Conservation (phyloP, 2,329 filamentous ascomycete species). For the Verticillium klebahnii region DNA sequence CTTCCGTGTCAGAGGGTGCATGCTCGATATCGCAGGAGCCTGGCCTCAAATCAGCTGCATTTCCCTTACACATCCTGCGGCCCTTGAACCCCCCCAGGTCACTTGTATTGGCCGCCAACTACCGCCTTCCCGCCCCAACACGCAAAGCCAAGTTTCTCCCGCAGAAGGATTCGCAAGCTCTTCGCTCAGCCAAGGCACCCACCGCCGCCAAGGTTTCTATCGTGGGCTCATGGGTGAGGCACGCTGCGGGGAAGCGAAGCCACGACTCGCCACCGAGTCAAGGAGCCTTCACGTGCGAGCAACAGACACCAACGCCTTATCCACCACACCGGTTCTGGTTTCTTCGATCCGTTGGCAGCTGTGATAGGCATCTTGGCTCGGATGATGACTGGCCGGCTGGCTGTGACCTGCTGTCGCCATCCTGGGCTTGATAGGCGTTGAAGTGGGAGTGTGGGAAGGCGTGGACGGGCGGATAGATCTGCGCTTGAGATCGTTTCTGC, state of each 20-base stretch:
- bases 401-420: too few relatives aligned
- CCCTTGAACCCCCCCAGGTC: neutral
- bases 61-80: neutral
- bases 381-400: too few relatives aligned
- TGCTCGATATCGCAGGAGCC: neutral
- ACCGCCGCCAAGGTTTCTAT: neutral
- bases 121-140: neutral
- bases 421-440: too few relatives aligned
- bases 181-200: neutral
- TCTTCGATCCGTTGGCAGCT: too few relatives aligned
- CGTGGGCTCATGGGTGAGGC: neutral
- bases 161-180: neutral
- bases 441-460: too few relatives aligned
- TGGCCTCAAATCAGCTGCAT: neutral
- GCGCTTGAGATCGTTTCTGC: too few relatives aligned
- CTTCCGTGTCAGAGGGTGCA: neutral
- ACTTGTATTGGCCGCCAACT: neutral
- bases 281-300: neutral
- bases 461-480: too few relatives aligned
- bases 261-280: neutral
- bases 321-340: too few relatives aligned
- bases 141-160: neutral
- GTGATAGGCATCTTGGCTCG: too few relatives aligned
- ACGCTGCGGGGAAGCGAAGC: neutral
- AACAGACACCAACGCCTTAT: too few relatives aligned